Evolutionary conservation across 192 early-diverging fungal genomes (phyloP).

Genomic region (Ramicandelaber brevisporus): DNA sequence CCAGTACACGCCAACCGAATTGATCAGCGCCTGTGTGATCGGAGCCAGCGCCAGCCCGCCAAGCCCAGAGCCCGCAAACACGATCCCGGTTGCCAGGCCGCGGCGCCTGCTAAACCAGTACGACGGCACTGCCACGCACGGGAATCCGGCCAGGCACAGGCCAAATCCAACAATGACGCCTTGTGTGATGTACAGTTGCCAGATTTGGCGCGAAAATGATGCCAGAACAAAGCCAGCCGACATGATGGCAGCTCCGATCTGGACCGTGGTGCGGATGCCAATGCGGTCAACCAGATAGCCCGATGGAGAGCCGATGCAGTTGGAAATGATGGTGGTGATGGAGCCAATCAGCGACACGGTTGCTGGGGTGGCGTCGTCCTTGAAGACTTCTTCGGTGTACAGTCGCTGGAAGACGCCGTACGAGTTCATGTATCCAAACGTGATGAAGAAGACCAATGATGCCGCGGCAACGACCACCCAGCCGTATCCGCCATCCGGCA

Average conservation of each 20-base stretch:
- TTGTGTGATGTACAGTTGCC: conserved; percentile 17
- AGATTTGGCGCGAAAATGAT: conserved; percentile 13
- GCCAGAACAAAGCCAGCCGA: conserved; percentile 11
- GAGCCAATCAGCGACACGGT: conserved; percentile 21
- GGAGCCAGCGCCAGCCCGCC: conserved; percentile 25
- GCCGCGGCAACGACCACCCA: conserved; percentile 16
- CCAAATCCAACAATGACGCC: conserved; percentile 19
- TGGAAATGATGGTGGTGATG: conserved; percentile 14
- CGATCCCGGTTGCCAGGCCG: conserved; percentile 23
- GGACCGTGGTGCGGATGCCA: conserved; percentile 14
- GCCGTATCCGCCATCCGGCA: conserved; percentile 11
- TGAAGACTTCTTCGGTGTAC: conserved; percentile 17
- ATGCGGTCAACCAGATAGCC: conserved; percentile 19
- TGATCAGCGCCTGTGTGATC: conserved; percentile 14
- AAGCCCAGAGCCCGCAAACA: conserved; percentile 19
- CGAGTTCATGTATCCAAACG: conserved; percentile 19
- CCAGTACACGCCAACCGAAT: conserved; percentile 19
- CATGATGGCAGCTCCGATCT: conserved; percentile 14
- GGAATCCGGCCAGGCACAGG: conserved; percentile 18
- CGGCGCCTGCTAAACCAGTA: conserved; percentile 20
- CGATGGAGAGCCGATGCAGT: conserved; percentile 10
- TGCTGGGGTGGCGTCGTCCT: conserved; percentile 7
- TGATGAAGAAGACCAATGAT: conserved; percentile 15
- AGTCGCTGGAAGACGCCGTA: conserved; percentile 20
- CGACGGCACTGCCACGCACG: conserved; percentile 14